Conservation (phyloP, 805 yeast species). For the Ogataea corticis region DNA sequence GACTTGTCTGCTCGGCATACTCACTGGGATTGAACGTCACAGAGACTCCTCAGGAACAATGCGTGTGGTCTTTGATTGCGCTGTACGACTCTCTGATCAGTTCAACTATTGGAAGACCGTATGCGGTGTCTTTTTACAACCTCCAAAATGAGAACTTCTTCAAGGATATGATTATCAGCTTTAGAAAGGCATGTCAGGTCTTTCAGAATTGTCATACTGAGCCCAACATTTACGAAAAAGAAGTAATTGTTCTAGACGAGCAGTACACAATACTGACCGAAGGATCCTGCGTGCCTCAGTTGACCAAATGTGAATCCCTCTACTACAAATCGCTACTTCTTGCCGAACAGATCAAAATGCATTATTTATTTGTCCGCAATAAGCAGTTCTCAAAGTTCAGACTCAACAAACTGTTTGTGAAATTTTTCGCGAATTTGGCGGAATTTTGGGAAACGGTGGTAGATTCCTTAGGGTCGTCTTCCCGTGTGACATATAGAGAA, state of each 20-base stretch:
- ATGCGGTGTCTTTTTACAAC: slow-evolving; percentile 4
- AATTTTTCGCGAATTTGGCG: slow-evolving; percentile 3
- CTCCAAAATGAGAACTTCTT: no score
- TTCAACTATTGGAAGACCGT: slow-evolving; percentile 9
- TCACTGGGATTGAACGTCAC: neutral
- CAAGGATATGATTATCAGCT: neutral
- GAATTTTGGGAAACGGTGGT: slow-evolving; percentile 10
- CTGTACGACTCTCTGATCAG: slow-evolving; percentile 8
- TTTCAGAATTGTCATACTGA: neutral
- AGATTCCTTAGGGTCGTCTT: no score
- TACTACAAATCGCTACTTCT: slow-evolving; percentile 4
- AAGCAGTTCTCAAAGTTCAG: slow-evolving; percentile 7
- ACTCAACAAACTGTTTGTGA: slow-evolving; percentile 5
- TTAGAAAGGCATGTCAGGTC: neutral
- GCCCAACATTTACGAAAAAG: neutral
- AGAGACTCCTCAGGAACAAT: neutral
- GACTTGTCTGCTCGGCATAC: neutral
- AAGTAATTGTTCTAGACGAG: neutral
- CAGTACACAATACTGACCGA: no score
- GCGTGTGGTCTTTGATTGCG: slow-evolving; percentile 7
- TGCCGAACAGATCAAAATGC: slow-evolving; percentile 14
- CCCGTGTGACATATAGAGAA: slow-evolving; percentile 3
- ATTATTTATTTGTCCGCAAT: slow-evolving; percentile 12
- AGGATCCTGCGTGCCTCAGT: no score
- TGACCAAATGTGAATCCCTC: neutral